Base-by-base conservation (phyloP, 768 basidiomycete genomes). In the Coprinopsis cinerea region DNA sequence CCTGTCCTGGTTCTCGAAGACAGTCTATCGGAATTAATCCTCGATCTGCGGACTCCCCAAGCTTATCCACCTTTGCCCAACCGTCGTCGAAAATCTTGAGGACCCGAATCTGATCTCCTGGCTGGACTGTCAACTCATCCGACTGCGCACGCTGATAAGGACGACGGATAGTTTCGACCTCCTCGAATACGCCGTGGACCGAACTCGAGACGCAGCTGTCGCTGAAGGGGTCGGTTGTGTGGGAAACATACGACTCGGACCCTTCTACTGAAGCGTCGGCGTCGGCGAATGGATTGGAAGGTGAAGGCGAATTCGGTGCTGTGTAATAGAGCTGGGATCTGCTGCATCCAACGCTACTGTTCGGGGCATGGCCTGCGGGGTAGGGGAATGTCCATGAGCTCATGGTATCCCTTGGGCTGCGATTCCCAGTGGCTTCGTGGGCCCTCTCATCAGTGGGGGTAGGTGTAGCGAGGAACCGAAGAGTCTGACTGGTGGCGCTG, bases 21-120 rank as follows among this genome's bases (percentile, higher is more conserved):
- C 84, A 87, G 55, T 85, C 81, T n/a, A 86, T 66, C 4, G 85
- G 85, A 40, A 88, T 83, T 46, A 87, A 59, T 0, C 85, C 85
- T 3, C 61, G 49, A 10, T 30, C 48, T 1, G 20, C 18, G 1
- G 42, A 32, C 5, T 39, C 14, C 1, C 51, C 53, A 9, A 74
- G 46, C 51, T 71, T 77, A 66, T 83, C 76, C 30, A 83, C 77
- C 53, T 77, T 63, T 4, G 77, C 78, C 86, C 86, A 88, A 0
- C 85, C 86, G 55, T 88, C 86, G 50, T 84, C 79, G 58, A 80
- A 88, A 20, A 76, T 57, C 43, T 68, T 64, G 10, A 82, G 4
- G 25, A 88, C 63, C 57, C 64, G 75, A 10, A 87, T 77, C 3
- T 57, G 55, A 43, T 87, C 83, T 0, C 75, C 77, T 0, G 67